Percentiles rank a stretch among this genome's conserved stretches.
phyloP scores from a whole-genome alignment of 768 basidiomycete species.

The Kwoniella pini region DNA sequence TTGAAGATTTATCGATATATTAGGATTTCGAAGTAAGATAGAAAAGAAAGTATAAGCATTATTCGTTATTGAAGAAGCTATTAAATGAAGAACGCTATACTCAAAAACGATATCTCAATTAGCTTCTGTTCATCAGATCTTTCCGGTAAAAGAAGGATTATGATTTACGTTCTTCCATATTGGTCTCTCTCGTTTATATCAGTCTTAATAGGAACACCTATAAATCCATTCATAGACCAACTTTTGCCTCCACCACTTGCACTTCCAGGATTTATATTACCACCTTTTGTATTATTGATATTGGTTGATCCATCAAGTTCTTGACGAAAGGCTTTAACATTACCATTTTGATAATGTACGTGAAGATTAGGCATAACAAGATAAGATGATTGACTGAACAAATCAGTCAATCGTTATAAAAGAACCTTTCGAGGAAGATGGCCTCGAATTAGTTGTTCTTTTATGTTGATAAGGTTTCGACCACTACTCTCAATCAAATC shows the following conservation, averaged over 20 bases:
- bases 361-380: slow-evolving; percentile 47
- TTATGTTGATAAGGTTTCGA: no score
- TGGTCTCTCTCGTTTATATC: slow-evolving; percentile 54
- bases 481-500: no score
- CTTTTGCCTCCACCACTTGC: slow-evolving; percentile 36
- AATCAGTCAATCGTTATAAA: background rate
- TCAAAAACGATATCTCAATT: no score
- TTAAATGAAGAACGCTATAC: slow-evolving; percentile 77
- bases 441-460: slow-evolving; percentile 29
- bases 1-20: slow-evolving; percentile 72
- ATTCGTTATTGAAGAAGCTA: slow-evolving; percentile 66
- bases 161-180: slow-evolving; percentile 51
- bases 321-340: slow-evolving; percentile 47
- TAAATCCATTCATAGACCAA: slow-evolving; percentile 40
- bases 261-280: slow-evolving; percentile 25
- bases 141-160: slow-evolving; percentile 1
- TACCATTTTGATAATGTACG: slow-evolving; percentile 47
- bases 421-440: slow-evolving; percentile 40
- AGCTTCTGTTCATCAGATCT: slow-evolving; percentile 7
- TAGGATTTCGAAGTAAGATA: slow-evolving; percentile 71
- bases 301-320: slow-evolving; percentile 37
- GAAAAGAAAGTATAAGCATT: slow-evolving; percentile 74
- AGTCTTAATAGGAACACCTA: slow-evolving; percentile 26
- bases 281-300: slow-evolving; percentile 4
- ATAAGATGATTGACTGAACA: background rate